Evolutionary conservation across 129 eudicot species (phyloP).

Genomic region (Tanacetum coccineum): DNA sequence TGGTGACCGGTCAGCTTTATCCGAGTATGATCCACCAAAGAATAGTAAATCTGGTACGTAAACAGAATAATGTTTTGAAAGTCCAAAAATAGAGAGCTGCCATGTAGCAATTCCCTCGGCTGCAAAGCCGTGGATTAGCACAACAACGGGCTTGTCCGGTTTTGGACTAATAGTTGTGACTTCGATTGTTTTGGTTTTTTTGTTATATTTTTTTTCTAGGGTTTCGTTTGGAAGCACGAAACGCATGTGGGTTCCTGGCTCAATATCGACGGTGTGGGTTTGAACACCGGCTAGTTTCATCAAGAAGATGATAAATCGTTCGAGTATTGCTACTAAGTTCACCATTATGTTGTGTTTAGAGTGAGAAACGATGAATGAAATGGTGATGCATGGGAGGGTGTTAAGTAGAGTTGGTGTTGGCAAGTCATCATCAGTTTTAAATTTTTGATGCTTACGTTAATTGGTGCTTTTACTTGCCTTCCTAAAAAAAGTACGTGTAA

Average conservation of each 20-base stretch:
- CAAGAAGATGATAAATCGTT: slow-evolving; percentile 48
- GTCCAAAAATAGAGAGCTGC: slow-evolving; percentile 71
- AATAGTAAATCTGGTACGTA: slow-evolving; percentile 90
- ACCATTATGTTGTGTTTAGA: slow-evolving; percentile 43
- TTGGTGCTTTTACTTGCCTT: too few species aligned
- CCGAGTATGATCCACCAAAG: slow-evolving; percentile 74
- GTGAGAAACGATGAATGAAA: slow-evolving; percentile 5
- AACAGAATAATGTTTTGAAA: slow-evolving; percentile 63
- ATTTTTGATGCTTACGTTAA: slow-evolving; percentile 3
- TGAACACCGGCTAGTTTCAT: slow-evolving; percentile 82
- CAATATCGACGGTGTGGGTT: slow-evolving; percentile 52
- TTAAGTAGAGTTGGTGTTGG: slow-evolving; percentile 36
- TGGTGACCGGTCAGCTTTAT: slow-evolving; percentile 65
- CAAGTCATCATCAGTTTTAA: slow-evolving; percentile 31
- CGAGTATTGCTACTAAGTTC: slow-evolving; percentile 75
- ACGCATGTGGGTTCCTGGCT: slow-evolving; percentile 69
- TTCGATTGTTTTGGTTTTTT: slow-evolving; percentile 8
- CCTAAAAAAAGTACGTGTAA: too few species aligned
- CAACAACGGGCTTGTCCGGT: slow-evolving; percentile 62
- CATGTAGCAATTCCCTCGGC: slow-evolving; percentile 88
- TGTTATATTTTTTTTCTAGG: slow-evolving; percentile 37
- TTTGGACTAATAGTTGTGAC: slow-evolving; percentile 25
- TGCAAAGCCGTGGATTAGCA: slow-evolving; percentile 82
- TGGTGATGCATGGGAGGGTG: background rate
- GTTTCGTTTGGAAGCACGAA: slow-evolving; percentile 78